Conservation (phyloP, 768 basidiomycete genomes). For the Amanita fuliginea region DNA sequence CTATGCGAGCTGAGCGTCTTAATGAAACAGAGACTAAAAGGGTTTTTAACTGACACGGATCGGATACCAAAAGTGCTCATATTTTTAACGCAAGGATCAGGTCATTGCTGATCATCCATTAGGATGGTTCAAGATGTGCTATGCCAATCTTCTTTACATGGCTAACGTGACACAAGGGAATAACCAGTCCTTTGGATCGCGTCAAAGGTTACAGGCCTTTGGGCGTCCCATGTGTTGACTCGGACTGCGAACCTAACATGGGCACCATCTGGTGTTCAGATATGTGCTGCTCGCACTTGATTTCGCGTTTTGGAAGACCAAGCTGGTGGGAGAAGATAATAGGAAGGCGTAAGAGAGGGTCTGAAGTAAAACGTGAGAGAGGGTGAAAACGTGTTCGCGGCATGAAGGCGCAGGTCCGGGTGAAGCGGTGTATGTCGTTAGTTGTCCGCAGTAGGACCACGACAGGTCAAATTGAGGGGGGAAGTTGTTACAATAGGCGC, state of each 20-base stretch:
- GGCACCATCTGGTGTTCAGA: constrained; percentile 47
- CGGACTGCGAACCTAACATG: constrained; percentile 31
- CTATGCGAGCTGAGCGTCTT: constrained; percentile 62
- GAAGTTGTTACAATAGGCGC: too few relatives aligned
- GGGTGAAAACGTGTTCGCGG: constrained; percentile 41
- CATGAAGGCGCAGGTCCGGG: constrained; percentile 14
- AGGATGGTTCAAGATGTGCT: constrained; percentile 43
- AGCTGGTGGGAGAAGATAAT: constrained; percentile 33
- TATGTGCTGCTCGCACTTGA: constrained; percentile 60
- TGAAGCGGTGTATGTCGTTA: too few relatives aligned
- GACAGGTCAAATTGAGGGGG: too few relatives aligned
- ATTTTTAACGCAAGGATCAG: constrained; percentile 42
- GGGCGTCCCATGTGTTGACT: constrained; percentile 61
- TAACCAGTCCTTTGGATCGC: constrained; percentile 76
- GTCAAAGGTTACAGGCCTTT: constrained; percentile 83
- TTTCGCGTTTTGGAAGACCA: constrained; percentile 54
- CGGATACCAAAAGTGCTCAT: constrained; percentile 69
- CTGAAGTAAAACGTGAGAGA: constrained; percentile 70
- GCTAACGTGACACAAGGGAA: constrained; percentile 37
- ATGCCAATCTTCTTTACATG: constrained; percentile 3
- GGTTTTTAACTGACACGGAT: constrained; percentile 64
- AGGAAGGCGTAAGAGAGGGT: constrained; percentile 26
- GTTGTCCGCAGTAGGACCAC: too few relatives aligned
- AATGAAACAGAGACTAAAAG: constrained; percentile 58
- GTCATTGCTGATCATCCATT: constrained; percentile 12